phyloP scores from a whole-genome alignment of 2,329 filamentous ascomycete species.

The Leptographium lundbergii region DNA sequence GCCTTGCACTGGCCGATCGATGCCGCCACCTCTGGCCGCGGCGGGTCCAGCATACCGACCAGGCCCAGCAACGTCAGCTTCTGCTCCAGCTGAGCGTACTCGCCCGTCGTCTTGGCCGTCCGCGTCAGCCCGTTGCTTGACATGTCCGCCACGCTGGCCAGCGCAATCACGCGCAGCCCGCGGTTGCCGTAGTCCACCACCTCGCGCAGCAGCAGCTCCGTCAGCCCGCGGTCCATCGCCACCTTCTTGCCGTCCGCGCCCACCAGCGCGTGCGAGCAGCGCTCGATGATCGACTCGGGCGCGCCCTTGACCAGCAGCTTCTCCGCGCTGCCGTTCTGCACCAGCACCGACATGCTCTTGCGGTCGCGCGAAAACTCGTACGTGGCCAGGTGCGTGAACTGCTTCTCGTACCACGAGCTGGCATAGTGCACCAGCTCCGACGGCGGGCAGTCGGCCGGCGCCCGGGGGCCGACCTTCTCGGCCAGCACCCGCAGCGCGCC shows the following conservation, averaged over 20 bases:
- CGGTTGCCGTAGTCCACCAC: conserved; percentile 82
- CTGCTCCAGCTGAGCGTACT: conserved; percentile 83
- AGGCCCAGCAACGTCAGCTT: conserved; percentile 89
- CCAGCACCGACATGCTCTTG: conserved; percentile 98
- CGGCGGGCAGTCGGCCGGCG: conserved; percentile 39
- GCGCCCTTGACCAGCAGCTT: conserved; percentile 93
- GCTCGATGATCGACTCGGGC: conserved; percentile 85
- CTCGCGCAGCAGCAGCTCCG: conserved; percentile 60
- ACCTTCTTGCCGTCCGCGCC: conserved; percentile 71
- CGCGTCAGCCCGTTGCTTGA: conserved; percentile 55
- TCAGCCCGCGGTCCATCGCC: conserved; percentile 55
- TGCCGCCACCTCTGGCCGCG: conserved; percentile 75
- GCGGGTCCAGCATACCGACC: conserved; percentile 93
- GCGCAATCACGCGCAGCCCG: conserved; percentile 86
- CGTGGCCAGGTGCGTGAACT: conserved; percentile 63
- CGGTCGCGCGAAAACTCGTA: conserved; percentile 96
- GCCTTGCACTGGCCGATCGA: conserved; percentile 84
- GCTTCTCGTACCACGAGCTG: conserved; percentile 73
- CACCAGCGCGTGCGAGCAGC: conserved; percentile 71
- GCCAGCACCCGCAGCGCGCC: conserved; percentile 81
- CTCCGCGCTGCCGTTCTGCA: conserved; percentile 45
- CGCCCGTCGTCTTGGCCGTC: conserved; percentile 66
- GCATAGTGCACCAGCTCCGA: conserved; percentile 64
- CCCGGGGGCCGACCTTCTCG: conserved; percentile 85
- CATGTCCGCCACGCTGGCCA: conserved; percentile 73